Base-by-base conservation (phyloP, 495 filamentous ascomycete genomes). In the Thermothielavioides terrestris region DNA sequence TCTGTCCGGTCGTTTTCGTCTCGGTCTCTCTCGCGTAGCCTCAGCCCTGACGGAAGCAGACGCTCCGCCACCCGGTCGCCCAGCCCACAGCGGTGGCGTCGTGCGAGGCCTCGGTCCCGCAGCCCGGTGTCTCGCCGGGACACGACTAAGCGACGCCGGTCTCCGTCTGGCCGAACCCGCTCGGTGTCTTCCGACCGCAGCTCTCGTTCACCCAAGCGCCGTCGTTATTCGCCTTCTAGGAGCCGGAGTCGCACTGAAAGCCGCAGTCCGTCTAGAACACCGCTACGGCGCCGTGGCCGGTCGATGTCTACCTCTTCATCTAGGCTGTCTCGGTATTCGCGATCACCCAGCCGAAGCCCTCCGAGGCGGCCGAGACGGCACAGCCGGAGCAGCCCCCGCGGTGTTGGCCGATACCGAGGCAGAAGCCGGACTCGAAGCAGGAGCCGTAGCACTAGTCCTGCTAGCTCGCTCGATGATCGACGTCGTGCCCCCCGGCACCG, bases 401-500 rank as follows among this genome's bases (percentile, higher is more conserved):
- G 35, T 22, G 26, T 30, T 25, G 27, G 22, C 30, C 40, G 55
- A 35, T 18, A 26, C 42, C 32, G 21, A 15, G 17, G 43, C 47
- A 35, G 53, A 39, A 61, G 58, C 47, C 58, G 56, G 50, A 59
- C 55, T 62, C 65, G 53, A 49, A 69, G 58, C 27, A 68, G 56
- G 52, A 68, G 53, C 36, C 64, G 53, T 21, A 60, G 60, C 35
- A 39, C 20, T 10, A 63, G 61, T 38, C 42, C 53, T 15, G 47
- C 44, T 4, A 53, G 53, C 42, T 57, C 54, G 20, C 44, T 78
- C 40, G 60, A 63, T 32, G 73, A 73, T 51, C 65, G 77, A 52
- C 78, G 73, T 48, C 72, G 73, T 27, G 79, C 77, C 6, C 56
- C 77, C 54, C 77, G 60, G 62, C 75, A 72, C 75, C 76, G 67